Percentiles rank a stretch among this genome's conserved stretches.
phyloP scores from a whole-genome alignment of 2,329 filamentous ascomycete species.

The Pseudonectria foliicola region DNA sequence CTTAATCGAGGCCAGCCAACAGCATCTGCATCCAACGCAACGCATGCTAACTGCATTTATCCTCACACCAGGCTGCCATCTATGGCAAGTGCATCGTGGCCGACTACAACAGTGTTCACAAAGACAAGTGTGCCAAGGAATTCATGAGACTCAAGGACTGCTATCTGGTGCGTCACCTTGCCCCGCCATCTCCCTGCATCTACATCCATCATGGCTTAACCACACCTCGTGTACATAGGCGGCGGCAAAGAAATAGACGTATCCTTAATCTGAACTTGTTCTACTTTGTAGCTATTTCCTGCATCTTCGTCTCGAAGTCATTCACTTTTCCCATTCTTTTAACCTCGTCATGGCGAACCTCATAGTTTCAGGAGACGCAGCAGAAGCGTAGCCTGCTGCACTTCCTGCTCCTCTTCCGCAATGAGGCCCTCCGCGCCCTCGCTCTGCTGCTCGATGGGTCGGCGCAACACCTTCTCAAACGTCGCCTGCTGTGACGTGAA shows the following conservation, averaged over 20 bases:
- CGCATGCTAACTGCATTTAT: slow-evolving; percentile 2
- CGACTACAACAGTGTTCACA: slow-evolving; percentile 84
- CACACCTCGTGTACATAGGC: slow-evolving; percentile 13
- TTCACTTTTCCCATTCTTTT: slow-evolving; percentile 6
- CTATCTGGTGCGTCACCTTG: slow-evolving; percentile 57
- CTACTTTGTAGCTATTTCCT: slow-evolving; percentile 1
- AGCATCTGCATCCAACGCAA: too few species aligned
- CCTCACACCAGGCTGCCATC: slow-evolving; percentile 55
- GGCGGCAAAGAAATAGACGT: slow-evolving; percentile 20
- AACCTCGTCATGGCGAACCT: slow-evolving; percentile 14
- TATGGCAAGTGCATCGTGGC: slow-evolving; percentile 89
- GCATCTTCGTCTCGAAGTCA: slow-evolving; percentile 6
- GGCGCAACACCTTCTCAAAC: slow-evolving; percentile 71
- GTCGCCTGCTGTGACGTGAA: slow-evolving; percentile 60
- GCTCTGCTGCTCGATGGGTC: slow-evolving; percentile 55
- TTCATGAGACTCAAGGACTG: slow-evolving; percentile 84
- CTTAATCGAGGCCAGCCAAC: not conserved
- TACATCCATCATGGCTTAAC: not conserved
- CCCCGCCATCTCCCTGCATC: not conserved
- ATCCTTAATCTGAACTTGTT: slow-evolving; percentile 1
- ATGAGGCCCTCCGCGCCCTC: slow-evolving; percentile 44
- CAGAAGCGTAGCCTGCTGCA: slow-evolving; percentile 75
- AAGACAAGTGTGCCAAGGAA: slow-evolving; percentile 82
- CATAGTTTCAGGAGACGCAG: slow-evolving; percentile 69
- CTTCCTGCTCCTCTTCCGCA: slow-evolving; percentile 75